These are phyloP conservation scores for Colletotrichum neosansevieriae DNA, from an alignment of 2,329 filamentous ascomycete species.

Conservation along the genomic window DNA sequence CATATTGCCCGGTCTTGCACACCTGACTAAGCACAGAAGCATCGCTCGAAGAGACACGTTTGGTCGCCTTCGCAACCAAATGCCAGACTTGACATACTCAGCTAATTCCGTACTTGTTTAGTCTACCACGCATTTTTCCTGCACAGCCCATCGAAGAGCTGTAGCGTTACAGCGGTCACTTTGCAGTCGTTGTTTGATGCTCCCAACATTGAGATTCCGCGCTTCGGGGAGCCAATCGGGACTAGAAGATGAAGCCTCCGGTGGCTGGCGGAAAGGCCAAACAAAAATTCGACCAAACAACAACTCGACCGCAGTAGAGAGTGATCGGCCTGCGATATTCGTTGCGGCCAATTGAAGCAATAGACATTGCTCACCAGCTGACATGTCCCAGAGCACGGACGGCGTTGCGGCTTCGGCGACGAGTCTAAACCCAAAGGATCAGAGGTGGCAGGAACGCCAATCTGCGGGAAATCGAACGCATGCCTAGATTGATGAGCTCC, in stretches of 20 bases:
- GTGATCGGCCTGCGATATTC: neutral
- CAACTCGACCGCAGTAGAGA: neutral
- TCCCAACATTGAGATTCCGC: too few species aligned
- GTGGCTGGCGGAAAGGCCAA: slow-evolving; percentile 6
- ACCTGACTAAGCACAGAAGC: neutral
- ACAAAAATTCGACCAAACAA: too few species aligned
- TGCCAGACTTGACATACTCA: neutral
- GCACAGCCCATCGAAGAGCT: too few species aligned
- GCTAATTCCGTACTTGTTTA: neutral
- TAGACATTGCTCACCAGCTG: slow-evolving; percentile 5
- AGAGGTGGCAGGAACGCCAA: slow-evolving; percentile 12
- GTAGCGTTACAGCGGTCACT: too few species aligned
- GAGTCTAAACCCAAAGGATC: slow-evolving; percentile 24
- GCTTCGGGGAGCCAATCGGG: slow-evolving; percentile 1
- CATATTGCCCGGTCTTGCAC: neutral
- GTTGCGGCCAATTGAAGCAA: slow-evolving; percentile 17
- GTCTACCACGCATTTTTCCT: too few species aligned
- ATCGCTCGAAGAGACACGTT: slow-evolving; percentile 9
- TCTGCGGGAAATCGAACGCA: too few species aligned
- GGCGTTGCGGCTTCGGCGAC: slow-evolving; percentile 16
- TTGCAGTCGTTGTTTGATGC: too few species aligned
- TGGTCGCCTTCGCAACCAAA: slow-evolving; percentile 9
- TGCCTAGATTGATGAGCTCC: slow-evolving; percentile 24
- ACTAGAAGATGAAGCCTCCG: slow-evolving; percentile 8
- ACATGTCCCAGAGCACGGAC: slow-evolving; percentile 34